These are phyloP conservation scores for Glomus cerebriforme DNA, from an alignment of 192 early-diverging fungal species.

Conservation along the genomic window DNA sequence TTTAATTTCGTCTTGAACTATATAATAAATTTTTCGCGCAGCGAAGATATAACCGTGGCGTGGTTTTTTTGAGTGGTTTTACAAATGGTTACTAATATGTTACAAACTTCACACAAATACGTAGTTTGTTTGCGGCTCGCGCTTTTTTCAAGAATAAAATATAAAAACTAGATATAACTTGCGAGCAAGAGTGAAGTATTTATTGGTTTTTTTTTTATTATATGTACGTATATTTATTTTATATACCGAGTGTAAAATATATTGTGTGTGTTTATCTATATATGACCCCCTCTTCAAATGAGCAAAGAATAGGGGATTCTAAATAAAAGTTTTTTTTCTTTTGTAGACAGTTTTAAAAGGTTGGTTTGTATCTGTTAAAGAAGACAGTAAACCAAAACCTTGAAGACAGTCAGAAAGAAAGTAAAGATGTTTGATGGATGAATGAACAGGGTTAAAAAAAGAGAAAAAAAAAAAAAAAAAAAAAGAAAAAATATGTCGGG, in stretches of 20 bases:
- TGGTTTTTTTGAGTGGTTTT: background rate
- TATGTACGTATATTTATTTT: background rate
- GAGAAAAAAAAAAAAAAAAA: background rate
- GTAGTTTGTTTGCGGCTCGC: background rate
- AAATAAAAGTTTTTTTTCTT: background rate
- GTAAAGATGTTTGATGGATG: background rate
- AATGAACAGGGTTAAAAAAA: conserved; percentile 6
- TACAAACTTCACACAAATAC: background rate
- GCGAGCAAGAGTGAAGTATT: background rate
- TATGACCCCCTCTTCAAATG: background rate
- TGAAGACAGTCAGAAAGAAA: background rate
- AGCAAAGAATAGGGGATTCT: no score
- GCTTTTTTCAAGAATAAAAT: background rate
- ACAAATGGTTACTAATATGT: background rate
- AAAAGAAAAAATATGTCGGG: background rate
- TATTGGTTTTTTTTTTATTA: background rate
- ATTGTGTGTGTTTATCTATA: background rate
- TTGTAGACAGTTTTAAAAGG: background rate
- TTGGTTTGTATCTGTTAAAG: background rate
- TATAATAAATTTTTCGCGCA: background rate
- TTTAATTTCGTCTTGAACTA: background rate
- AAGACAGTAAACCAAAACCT: background rate
- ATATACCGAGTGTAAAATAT: no score
- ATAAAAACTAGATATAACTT: background rate
- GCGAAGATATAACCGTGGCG: background rate